Conservation (phyloP, 768 basidiomycete species). For the Lepiota brunneoincarnata region DNA sequence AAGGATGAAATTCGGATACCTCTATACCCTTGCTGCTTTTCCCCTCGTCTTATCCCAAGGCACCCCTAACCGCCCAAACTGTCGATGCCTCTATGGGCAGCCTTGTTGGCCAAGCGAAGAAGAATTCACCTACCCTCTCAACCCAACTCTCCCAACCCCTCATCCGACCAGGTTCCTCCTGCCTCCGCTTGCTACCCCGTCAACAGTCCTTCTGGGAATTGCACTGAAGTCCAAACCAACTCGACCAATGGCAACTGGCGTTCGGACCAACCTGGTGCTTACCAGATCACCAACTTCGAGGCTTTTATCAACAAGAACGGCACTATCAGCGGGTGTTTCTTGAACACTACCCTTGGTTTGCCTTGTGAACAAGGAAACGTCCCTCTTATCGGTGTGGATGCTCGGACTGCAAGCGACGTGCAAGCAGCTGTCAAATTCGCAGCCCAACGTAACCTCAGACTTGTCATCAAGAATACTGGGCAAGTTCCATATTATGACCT, state of each 20-base stretch:
- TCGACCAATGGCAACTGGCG: conserved; percentile 9
- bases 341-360: conserved; percentile 39
- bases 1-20: no score
- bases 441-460: conserved; percentile 29
- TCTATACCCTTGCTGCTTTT: no score
- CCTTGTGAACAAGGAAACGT: conserved; percentile 44
- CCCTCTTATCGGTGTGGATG: conserved; percentile 38
- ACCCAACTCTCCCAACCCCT: conserved; percentile 41
- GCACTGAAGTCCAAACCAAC: conserved; percentile 1
- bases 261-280: conserved; percentile 7
- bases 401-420: conserved; percentile 33
- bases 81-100: no score
- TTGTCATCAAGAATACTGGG: conserved; percentile 38
- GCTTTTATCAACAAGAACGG: conserved; percentile 29
- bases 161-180: conserved; percentile 36
- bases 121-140: conserved; percentile 29
- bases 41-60: no score
- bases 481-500: neutral
- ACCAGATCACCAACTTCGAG: conserved; percentile 11
- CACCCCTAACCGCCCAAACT: no score
- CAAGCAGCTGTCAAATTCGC: conserved; percentile 41
- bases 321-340: conserved; percentile 50
- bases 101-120: neutral
- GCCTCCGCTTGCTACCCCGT: conserved; percentile 40
- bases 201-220: conserved; percentile 30